Evolutionary conservation across 192 early-diverging fungal genomes (phyloP).

Genomic region (Jimgerdemannia lactiflua): DNA sequence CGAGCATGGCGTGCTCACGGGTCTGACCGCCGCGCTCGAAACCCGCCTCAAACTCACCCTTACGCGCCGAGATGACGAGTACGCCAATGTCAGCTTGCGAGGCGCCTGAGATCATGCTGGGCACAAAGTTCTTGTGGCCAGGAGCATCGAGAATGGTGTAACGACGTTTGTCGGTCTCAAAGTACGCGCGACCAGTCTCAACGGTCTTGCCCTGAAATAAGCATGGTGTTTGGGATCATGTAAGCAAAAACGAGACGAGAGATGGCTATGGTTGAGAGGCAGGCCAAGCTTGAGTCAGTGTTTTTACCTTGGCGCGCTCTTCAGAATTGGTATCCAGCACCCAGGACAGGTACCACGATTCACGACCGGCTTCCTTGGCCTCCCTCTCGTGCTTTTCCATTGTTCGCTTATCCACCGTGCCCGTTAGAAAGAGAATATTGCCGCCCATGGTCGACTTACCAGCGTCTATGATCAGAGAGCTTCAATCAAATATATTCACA

Average conservation of each 20-base stretch:
- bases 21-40: slow-evolving; percentile 99
- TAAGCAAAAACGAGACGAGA: slow-evolving; percentile 1
- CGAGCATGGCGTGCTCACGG: slow-evolving; percentile 95
- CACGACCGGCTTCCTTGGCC: slow-evolving; percentile 95
- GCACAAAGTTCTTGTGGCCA: slow-evolving; percentile 98
- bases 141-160: slow-evolving; percentile 99
- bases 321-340: slow-evolving; percentile 96
- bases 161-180: slow-evolving; percentile 92
- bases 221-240: slow-evolving; percentile 6
- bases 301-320: slow-evolving; percentile 87
- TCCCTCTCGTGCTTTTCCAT: slow-evolving; percentile 99
- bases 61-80: slow-evolving; percentile 94
- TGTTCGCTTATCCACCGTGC: slow-evolving; percentile 99
- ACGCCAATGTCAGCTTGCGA: slow-evolving; percentile 97
- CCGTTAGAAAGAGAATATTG: slow-evolving; percentile 93
- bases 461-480: slow-evolving; percentile 49
- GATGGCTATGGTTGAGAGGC: neutral
- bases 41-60: slow-evolving; percentile 99
- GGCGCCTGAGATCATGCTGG: slow-evolving; percentile 96
- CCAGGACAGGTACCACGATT: slow-evolving; percentile 99
- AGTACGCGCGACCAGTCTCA: slow-evolving; percentile 97
- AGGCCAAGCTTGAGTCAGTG: neutral
- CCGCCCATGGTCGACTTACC: slow-evolving; percentile 99
- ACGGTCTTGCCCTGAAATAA: slow-evolving; percentile 86
- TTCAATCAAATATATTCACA: slow-evolving; percentile 8